Evolutionary conservation across 1,139 yeast genomes (phyloP), one percentile per base, ranked within the genome.

Genomic region (Debaryomycetaceae sp.): DNA sequence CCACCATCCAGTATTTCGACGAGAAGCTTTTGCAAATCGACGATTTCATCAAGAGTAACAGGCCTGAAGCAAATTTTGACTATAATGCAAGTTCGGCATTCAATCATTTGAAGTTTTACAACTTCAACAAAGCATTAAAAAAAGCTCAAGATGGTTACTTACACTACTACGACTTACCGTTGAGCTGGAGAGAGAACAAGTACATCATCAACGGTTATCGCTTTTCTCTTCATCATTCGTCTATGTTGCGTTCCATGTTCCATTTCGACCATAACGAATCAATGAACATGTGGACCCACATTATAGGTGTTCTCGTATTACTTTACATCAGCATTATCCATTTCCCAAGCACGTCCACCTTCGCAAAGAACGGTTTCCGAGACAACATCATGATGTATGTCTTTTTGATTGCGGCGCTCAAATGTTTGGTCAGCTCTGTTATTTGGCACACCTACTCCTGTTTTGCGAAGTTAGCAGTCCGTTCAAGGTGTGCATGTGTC

Each of bases 401-500:
- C 27, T 93, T 89, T 53, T 65, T 91, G 40, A 56, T 73, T 3
- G 89, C 96, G 4, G 87, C 95, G 14, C 62, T 87, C 52, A 80
- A 83, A 51, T 93, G 98, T 62, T 70, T 93, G 46, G 50, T 80
- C 5, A 85, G 93, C 43, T 88, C 97, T 0, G 81, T 85, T 4
- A 70, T 85, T 27, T 93, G 98, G 98, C 99, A 93, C 65, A 87
- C 97, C 2, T 91, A 89, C 63, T 81, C 87, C 47, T 85, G 90
- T 50, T 86, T 90, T 53, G 83, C 95, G 17, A 77, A 78, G 45
- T 66, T 85, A 41, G 67, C 75, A 24, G 66, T 83, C 46, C 77
- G 96, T 60, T 76, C 83, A 50, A 78, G 80, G 46, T 88, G 87
- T 65, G 97, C 97, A 0, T 93, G 99, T 65, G 83, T 91, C 40